These are phyloP conservation scores for Zygosaccharomyces rouxii DNA, from an alignment of 805 yeast genomes.

Conservation along the genomic window DNA sequence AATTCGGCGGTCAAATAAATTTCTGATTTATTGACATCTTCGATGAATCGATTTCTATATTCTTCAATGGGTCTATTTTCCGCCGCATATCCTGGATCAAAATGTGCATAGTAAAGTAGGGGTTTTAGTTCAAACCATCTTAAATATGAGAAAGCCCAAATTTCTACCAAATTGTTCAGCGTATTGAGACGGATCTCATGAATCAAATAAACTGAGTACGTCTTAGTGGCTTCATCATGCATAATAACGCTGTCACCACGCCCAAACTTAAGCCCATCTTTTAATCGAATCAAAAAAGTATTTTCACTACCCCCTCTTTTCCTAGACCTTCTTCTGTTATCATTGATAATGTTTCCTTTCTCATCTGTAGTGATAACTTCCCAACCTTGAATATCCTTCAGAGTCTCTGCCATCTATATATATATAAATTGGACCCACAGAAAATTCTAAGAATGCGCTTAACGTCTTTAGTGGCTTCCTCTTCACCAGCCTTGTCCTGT, in stretches of 20 bases:
- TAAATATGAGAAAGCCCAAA: conserved; percentile 48
- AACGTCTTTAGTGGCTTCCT: neutral
- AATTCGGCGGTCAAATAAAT: conserved; percentile 51
- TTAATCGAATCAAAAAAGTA: conserved; percentile 37
- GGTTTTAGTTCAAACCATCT: conserved; percentile 39
- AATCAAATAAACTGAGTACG: conserved; percentile 44
- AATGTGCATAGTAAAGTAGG: conserved; percentile 27
- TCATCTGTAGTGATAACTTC: conserved; percentile 28
- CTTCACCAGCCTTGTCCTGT: neutral
- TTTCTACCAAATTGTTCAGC: conserved; percentile 42
- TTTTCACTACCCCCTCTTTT: conserved; percentile 21
- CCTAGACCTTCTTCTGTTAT: conserved; percentile 24
- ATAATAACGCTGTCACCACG: conserved; percentile 52
- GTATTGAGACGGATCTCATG: conserved; percentile 51
- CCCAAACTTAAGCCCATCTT: conserved; percentile 46
- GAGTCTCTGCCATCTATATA: conserved; percentile 24
- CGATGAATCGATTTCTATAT: conserved; percentile 18
- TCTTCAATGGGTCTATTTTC: conserved; percentile 14
- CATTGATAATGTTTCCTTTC: conserved; percentile 22
- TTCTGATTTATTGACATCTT: conserved; percentile 40
- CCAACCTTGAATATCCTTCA: conserved; percentile 31
- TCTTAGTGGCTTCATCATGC: conserved; percentile 33
- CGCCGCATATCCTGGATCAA: conserved; percentile 22
- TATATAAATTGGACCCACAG: neutral
- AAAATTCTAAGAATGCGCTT: neutral